Base-by-base conservation (phyloP, 352 stramenopile species). In the Phytopythium litorale region DNA sequence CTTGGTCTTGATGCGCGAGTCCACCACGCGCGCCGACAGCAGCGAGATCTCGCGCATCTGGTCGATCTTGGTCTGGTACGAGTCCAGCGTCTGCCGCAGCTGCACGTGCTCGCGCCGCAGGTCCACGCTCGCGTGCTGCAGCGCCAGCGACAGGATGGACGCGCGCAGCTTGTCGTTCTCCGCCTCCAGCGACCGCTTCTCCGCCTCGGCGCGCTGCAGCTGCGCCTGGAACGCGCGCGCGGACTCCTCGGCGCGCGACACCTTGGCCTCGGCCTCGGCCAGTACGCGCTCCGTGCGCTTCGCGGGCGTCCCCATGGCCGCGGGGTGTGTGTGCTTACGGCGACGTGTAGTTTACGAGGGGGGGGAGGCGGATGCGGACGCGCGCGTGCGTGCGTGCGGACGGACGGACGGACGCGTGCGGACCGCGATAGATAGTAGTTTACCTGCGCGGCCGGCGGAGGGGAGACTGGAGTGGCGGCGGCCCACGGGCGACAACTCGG, bases 21-120 rank as follows among this genome's bases (percentile, higher is more conserved):
- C 87, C 51, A 95, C 84, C 46, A 95, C 86, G 64, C 88, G 89
- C 61, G 86, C 86, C 38, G 79, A 84, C 60, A 95, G 78, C 62
- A 95, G 68, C 61, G 86, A 92, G 62, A 94, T 92, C 66, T 94
- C 84, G 60, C 84, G 71, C 82, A 92, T 92, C 63, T 91, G 84
- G 68, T 93, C 85, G 67, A 95, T 92, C 72, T 95, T 95, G 71
- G 68, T 87, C 78, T 95, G 84, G 70, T 91, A 92, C 72, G 84
- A 92, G 62, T 93, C 82, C 18, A 94, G 73, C 46, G 84, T 92
- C 73, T 95, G 86, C 12, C 84, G 83, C 55, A 95, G 70, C 67
- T 92, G 84, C 63, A 89, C 76, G 56, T 95, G 83, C 62, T 95
- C 86, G 35, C 84, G 84, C 30, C 84, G 82, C 43, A 93, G 68